phyloP scores from a whole-genome alignment of 306 rosid species.

The Macrotyloma uniflorum region DNA sequence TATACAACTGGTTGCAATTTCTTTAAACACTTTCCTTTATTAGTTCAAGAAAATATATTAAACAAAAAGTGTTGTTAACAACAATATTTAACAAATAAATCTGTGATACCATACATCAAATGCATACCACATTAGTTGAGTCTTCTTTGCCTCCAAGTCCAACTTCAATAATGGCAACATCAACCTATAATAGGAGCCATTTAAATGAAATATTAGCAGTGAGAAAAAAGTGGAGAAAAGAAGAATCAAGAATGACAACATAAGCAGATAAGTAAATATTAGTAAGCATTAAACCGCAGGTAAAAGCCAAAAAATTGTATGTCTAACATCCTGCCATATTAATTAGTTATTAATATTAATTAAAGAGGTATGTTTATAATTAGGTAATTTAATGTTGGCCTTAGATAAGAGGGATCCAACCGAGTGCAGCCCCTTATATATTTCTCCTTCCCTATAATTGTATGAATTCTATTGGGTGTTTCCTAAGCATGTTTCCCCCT shows the following conservation, averaged over 20 bases:
- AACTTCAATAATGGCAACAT: slow-evolving; percentile 74
- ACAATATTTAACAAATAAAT: slow-evolving; percentile 17
- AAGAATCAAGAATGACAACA: not conserved
- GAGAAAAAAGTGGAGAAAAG: slow-evolving; percentile 8
- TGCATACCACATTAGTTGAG: slow-evolving; percentile 78
- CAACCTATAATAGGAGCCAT: slow-evolving; percentile 55
- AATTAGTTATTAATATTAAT: too few species aligned
- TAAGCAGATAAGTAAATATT: slow-evolving; percentile 25
- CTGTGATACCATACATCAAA: slow-evolving; percentile 23
- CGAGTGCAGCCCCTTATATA: too few species aligned
- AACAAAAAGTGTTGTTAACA: slow-evolving; percentile 3
- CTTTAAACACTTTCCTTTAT: not conserved
- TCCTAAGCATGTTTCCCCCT: too few species aligned
- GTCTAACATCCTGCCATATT: not conserved
- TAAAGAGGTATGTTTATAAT: too few species aligned
- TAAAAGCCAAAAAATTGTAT: slow-evolving; percentile 10
- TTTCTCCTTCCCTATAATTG: too few species aligned
- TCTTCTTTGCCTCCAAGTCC: slow-evolving; percentile 76
- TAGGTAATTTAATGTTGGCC: too few species aligned
- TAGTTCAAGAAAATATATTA: slow-evolving; percentile 12
- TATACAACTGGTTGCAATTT: not conserved
- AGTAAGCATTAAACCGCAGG: slow-evolving; percentile 9
- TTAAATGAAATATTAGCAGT: slow-evolving; percentile 7
- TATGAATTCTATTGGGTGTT: too few species aligned
- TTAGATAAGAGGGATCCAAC: too few species aligned